Evolutionary conservation across 805 yeast genomes (phyloP).

Genomic region (Komagataella pastoris): DNA sequence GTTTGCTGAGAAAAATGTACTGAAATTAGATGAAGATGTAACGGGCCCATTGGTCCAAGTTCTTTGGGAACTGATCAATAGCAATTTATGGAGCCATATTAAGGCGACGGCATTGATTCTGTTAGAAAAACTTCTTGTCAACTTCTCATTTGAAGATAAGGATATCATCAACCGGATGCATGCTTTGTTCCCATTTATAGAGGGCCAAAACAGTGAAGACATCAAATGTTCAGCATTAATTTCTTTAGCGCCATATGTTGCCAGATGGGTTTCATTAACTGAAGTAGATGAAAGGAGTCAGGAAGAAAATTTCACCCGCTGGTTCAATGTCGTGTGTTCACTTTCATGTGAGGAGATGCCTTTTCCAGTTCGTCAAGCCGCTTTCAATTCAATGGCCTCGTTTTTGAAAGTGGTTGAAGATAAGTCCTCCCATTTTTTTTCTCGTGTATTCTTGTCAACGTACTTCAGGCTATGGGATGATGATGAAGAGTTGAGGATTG

Average conservation of each 20-base stretch:
- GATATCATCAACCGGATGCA: slow-evolving; percentile 12
- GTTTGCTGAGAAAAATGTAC: slow-evolving; percentile 5
- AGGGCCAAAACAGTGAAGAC: slow-evolving; percentile 25
- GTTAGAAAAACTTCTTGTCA: slow-evolving; percentile 13
- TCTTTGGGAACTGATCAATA: slow-evolving; percentile 14
- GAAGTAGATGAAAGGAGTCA: background rate
- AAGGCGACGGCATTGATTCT: slow-evolving; percentile 26
- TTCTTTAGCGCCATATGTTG: slow-evolving; percentile 32
- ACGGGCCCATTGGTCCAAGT: background rate
- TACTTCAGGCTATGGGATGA: background rate
- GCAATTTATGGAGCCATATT: slow-evolving; percentile 26
- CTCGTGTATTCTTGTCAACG: background rate
- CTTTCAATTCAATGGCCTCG: background rate
- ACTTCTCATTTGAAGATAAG: background rate
- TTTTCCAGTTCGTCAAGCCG: background rate
- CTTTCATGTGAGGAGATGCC: background rate
- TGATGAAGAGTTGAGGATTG: background rate
- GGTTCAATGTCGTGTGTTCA: background rate
- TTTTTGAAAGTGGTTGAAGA: background rate
- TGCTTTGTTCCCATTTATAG: slow-evolving; percentile 16
- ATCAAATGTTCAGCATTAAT: slow-evolving; percentile 35
- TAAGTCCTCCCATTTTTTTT: background rate
- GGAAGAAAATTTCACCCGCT: background rate
- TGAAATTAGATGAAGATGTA: slow-evolving; percentile 1
- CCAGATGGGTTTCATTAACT: slow-evolving; percentile 1